These are phyloP conservation scores for Fusarium dimerum DNA, from an alignment of 2,329 filamentous ascomycete genomes.

Conservation along the genomic window DNA sequence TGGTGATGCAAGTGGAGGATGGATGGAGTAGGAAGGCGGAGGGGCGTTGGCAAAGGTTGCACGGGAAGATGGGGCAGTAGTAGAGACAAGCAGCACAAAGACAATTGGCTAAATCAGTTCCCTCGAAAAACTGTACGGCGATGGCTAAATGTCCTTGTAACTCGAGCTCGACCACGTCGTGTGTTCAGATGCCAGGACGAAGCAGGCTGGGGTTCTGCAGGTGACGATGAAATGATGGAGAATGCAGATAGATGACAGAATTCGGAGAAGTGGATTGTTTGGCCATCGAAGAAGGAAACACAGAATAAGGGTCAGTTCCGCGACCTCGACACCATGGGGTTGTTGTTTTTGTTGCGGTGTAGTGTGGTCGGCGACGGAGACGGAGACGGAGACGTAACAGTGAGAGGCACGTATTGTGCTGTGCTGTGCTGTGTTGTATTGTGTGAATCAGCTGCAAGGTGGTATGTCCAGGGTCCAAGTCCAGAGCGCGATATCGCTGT, in stretches of 20 bases:
- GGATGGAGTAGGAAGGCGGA: constrained; percentile 17
- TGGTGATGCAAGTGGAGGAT: constrained; percentile 22
- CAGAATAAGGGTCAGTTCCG: not conserved
- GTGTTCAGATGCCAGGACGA: not conserved
- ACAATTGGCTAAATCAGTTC: constrained; percentile 12
- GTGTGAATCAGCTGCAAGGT: constrained; percentile 25
- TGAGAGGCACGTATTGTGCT: not conserved
- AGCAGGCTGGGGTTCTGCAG: not conserved
- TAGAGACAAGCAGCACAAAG: constrained; percentile 14
- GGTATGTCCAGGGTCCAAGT: constrained; percentile 10
- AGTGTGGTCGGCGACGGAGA: not conserved
- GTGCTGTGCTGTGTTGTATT: constrained; percentile 18
- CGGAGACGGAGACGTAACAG: no score
- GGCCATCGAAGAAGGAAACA: not conserved
- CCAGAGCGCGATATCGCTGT: constrained; percentile 14
- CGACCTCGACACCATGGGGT: not conserved
- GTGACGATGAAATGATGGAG: not conserved
- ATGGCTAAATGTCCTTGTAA: constrained; percentile 10
- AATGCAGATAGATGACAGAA: not conserved
- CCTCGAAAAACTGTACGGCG: constrained; percentile 18
- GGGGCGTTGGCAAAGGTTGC: constrained; percentile 16
- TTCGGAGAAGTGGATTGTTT: not conserved
- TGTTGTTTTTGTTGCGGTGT: not conserved
- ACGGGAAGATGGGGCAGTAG: constrained; percentile 16
- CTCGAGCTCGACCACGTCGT: not conserved